Evolutionary conservation across 202 grass and related monocot genomes (phyloP).

Genomic region (Setaria viridis): DNA sequence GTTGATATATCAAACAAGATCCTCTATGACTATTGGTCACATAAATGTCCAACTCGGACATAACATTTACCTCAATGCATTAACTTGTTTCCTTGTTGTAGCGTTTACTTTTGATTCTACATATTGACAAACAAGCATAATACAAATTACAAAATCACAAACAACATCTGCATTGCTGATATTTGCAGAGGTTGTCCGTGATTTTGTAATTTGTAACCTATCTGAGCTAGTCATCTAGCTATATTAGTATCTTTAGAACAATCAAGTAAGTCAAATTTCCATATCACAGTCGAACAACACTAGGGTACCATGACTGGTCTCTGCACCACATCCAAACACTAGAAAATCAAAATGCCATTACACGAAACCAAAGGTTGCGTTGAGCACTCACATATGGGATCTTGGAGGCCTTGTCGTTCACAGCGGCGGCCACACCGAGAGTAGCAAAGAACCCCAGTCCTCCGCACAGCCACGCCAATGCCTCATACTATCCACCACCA

Average conservation of each 20-base stretch:
- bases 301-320: background rate
- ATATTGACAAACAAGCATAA: background rate
- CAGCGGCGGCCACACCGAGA: conserved; percentile 58
- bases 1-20: background rate
- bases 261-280: background rate
- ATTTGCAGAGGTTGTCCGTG: background rate
- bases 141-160: background rate
- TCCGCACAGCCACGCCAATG: conserved; percentile 88
- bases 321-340: background rate
- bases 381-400: conserved; percentile 80
- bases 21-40: background rate
- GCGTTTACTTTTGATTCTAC: background rate
- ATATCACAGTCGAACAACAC: background rate
- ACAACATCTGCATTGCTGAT: background rate
- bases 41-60: background rate
- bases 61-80: background rate
- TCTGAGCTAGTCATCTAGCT: background rate
- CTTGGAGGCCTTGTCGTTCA: conserved; percentile 96
- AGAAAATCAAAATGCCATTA: conserved; percentile 20
- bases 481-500: conserved; percentile 67
- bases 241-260: background rate
- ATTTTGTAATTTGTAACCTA: too few relatives aligned
- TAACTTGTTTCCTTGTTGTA: background rate
- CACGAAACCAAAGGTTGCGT: conserved; percentile 3
- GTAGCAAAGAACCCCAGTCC: conserved; percentile 80